Percentiles rank a stretch among this genome's conserved stretches.
These are phyloP conservation scores for Cordyceps tenuipes DNA, from an alignment of 2,329 filamentous ascomycete genomes.

Conservation along the genomic window DNA sequence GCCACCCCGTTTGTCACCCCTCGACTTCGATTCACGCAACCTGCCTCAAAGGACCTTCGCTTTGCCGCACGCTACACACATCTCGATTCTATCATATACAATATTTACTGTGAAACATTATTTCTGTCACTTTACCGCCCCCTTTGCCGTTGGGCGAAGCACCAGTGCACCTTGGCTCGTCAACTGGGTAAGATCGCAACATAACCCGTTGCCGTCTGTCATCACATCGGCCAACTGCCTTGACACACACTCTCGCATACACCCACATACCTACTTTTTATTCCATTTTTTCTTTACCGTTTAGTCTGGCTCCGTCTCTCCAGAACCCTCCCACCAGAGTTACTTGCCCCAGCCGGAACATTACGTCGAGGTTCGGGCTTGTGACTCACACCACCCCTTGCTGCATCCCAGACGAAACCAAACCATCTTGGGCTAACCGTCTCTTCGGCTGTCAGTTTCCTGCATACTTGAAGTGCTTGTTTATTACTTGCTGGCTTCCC, in stretches of 20 bases:
- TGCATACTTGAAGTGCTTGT: conserved; percentile 24
- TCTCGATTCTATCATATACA: neutral
- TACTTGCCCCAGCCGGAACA: conserved; percentile 9
- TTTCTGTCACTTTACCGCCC: neutral
- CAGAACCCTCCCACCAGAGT: conserved; percentile 7
- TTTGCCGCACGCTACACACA: neutral
- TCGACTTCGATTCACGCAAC: neutral
- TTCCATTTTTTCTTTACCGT: neutral
- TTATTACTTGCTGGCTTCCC: conserved; percentile 18
- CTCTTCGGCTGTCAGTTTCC: conserved; percentile 17
- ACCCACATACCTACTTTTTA: conserved; percentile 9
- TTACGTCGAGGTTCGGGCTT: conserved; percentile 21
- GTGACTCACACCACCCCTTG: conserved; percentile 25
- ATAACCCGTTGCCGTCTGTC: neutral
- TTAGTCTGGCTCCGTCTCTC: neutral
- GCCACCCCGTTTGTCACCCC: conserved; percentile 1
- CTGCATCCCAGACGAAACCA: conserved; percentile 13
- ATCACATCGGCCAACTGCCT: neutral
- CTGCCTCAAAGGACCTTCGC: neutral
- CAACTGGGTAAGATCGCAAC: conserved; percentile 8
- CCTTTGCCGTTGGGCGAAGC: neutral
- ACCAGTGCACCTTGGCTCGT: conserved; percentile 4
- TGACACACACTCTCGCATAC: neutral
- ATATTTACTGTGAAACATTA: neutral
- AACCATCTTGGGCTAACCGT: conserved; percentile 13